Percentiles rank a stretch among this genome's conserved stretches.
These are phyloP conservation scores for Picea sitchensis DNA, from an alignment of 75 land plant species.

Conservation along the genomic window DNA sequence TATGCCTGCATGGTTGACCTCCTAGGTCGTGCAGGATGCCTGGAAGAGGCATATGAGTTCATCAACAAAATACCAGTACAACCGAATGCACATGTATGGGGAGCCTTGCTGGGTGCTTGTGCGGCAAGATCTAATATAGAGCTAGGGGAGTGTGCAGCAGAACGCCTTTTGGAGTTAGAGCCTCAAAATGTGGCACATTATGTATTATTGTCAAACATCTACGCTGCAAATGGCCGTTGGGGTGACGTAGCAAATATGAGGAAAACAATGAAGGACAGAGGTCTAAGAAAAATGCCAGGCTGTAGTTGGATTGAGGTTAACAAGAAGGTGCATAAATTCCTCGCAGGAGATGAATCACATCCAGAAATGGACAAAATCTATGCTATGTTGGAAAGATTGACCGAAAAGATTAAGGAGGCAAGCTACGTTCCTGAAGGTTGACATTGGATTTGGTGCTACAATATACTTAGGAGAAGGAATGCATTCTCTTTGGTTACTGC, in stretches of 20 bases:
- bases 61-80: slow-evolving; percentile 3
- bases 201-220: neutral
- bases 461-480: neutral
- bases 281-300: neutral
- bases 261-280: neutral
- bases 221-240: neutral
- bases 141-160: slow-evolving; percentile 1
- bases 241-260: neutral
- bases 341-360: neutral
- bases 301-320: neutral
- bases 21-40: slow-evolving; percentile 11
- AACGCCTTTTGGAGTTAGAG: neutral
- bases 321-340: neutral
- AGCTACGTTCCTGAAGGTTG: neutral
- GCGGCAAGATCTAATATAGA: neutral
- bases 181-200: neutral
- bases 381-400: neutral
- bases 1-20: slow-evolving; percentile 15
- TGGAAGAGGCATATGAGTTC: slow-evolving; percentile 9
- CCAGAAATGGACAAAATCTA: neutral
- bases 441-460: neutral
- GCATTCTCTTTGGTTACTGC: neutral
- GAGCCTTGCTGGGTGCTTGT: slow-evolving; percentile 1
- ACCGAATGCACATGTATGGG: slow-evolving; percentile 3
- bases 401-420: neutral